A percentile compares a stretch with the other conserved stretches of the same genome.
These are phyloP conservation scores for Sanghuangporus baumii DNA, from an alignment of 1,284 basidiomycete species.

Conservation along the genomic window DNA sequence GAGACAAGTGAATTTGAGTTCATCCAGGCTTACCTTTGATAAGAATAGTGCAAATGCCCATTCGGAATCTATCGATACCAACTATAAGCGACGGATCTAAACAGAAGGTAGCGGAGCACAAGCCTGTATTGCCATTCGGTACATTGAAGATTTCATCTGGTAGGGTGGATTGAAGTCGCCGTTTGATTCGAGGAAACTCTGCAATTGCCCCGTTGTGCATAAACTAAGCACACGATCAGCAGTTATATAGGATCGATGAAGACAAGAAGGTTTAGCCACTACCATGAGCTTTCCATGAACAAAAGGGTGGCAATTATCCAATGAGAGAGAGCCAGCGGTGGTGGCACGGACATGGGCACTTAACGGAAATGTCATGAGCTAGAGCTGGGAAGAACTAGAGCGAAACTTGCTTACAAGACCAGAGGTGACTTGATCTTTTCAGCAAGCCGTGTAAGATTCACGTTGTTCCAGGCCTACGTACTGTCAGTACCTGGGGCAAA, in stretches of 20 bases:
- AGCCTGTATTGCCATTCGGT: slow-evolving; percentile 89
- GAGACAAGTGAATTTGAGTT: neutral
- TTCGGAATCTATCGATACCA: slow-evolving; percentile 66
- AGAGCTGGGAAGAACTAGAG: slow-evolving; percentile 3
- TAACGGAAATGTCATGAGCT: slow-evolving; percentile 1
- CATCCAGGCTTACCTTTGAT: slow-evolving; percentile 54
- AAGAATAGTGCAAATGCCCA: slow-evolving; percentile 93
- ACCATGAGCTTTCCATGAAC: slow-evolving; percentile 87
- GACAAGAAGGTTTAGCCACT: slow-evolving; percentile 18
- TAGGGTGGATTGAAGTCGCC: slow-evolving; percentile 67
- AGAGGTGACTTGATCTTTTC: slow-evolving; percentile 94
- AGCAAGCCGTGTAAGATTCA: slow-evolving; percentile 82
- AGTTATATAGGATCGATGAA: neutral
- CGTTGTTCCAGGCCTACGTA: slow-evolving; percentile 86
- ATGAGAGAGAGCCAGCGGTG: slow-evolving; percentile 77
- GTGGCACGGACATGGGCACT: slow-evolving; percentile 90
- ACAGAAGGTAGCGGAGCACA: slow-evolving; percentile 16
- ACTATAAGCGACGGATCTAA: neutral
- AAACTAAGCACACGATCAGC: slow-evolving; percentile 46
- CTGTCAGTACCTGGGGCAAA: slow-evolving; percentile 11
- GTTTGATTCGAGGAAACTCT: slow-evolving; percentile 77
- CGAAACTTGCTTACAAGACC: slow-evolving; percentile 65
- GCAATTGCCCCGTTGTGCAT: slow-evolving; percentile 95
- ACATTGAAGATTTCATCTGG: slow-evolving; percentile 81
- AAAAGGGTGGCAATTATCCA: slow-evolving; percentile 95